Conservation (phyloP, 306 rosid species). For the Luffa acutangula region DNA sequence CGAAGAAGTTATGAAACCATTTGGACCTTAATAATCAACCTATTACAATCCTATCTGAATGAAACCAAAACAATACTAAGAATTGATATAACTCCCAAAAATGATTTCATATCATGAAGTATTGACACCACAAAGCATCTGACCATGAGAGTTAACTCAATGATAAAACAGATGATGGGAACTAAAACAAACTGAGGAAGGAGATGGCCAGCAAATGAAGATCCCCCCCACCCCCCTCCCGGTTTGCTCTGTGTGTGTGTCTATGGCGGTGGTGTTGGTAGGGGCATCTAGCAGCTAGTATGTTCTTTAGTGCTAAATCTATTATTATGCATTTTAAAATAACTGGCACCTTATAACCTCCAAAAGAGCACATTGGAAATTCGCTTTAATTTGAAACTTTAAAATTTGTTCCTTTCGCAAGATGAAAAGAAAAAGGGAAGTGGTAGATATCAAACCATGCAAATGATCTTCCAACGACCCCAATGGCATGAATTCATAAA, state of each 20-base stretch:
- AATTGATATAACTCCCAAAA: background rate
- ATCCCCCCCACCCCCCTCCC: too few relatives aligned
- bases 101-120: background rate
- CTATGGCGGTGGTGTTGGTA: background rate
- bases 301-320: background rate
- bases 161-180: too few relatives aligned
- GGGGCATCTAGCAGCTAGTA: background rate
- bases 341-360: background rate
- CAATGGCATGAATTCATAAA: conserved; percentile 93
- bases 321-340: background rate
- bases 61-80: background rate
- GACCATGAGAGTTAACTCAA: too few relatives aligned
- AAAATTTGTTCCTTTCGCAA: background rate
- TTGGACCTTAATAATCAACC: background rate
- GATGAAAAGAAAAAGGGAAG: conserved; percentile 6
- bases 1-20: background rate
- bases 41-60: background rate
- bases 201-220: too few relatives aligned
- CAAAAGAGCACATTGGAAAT: background rate
- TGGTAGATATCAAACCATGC: conserved; percentile 54
- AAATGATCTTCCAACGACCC: conserved; percentile 99
- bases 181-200: too few relatives aligned
- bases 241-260: background rate
- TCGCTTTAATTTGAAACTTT: background rate
- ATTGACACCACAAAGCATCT: background rate